A percentile compares a stretch with the other conserved stretches of the same genome.
These are phyloP conservation scores for Picochlorum sp. DNA, from an alignment of 139 green algal species.

Conservation along the genomic window DNA sequence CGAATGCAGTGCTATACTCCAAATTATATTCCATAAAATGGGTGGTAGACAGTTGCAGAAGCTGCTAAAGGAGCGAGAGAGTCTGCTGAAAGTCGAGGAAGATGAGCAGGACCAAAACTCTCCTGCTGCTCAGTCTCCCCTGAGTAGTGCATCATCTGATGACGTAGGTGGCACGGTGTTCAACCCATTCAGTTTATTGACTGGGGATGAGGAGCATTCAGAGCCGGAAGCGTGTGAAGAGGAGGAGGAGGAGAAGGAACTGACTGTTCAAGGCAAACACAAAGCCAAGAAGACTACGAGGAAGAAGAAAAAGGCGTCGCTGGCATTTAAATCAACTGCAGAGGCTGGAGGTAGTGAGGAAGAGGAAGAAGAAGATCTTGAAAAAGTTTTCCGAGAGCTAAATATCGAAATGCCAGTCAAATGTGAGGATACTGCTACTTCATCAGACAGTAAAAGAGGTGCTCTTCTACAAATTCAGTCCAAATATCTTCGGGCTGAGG, in stretches of 20 bases:
- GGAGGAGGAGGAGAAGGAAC: too few relatives aligned
- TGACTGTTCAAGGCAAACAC: background rate
- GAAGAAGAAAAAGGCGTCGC: background rate
- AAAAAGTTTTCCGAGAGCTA: conserved; percentile 55
- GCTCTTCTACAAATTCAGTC: conserved; percentile 57
- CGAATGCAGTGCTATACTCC: too few relatives aligned
- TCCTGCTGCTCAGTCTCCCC: too few relatives aligned
- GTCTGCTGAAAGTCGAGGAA: conserved; percentile 5
- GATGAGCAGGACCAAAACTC: too few relatives aligned
- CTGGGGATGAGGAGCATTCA: conserved; percentile 22
- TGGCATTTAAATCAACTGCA: background rate
- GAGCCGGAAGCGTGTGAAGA: background rate
- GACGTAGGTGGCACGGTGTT: conserved; percentile 25
- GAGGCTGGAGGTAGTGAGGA: conserved; percentile 27
- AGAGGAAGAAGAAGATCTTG: conserved; percentile 43
- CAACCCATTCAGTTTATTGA: conserved; percentile 64
- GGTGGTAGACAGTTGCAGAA: conserved; percentile 14
- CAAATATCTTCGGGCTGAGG: conserved; percentile 46
- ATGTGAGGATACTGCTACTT: background rate
- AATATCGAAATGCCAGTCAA: conserved; percentile 28
- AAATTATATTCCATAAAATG: conserved; percentile 7
- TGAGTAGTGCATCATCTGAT: background rate
- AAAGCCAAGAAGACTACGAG: conserved; percentile 2
- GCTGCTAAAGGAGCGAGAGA: conserved; percentile 8
- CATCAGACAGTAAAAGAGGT: background rate